phyloP scores from a whole-genome alignment of 768 basidiomycete genomes.

The Macrolepiota dolichaula region DNA sequence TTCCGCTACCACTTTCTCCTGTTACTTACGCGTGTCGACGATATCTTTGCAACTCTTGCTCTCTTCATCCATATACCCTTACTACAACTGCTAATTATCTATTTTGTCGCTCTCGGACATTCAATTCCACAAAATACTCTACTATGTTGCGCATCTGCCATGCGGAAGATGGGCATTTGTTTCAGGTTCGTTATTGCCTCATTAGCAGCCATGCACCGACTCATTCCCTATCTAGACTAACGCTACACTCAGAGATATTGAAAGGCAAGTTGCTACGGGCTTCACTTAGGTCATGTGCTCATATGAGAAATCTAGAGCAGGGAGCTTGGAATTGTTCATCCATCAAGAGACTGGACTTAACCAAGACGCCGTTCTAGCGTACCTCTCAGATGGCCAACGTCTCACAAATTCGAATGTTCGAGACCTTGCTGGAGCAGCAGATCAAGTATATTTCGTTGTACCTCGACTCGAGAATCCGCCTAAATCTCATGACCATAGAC shows the following conservation, averaged over 20 bases:
- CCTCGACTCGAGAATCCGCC: not conserved
- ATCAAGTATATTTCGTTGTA: constrained; percentile 51
- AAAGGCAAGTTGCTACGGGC: constrained; percentile 38
- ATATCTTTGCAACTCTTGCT: not conserved
- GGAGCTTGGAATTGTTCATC: constrained; percentile 69
- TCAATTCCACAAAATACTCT: not conserved
- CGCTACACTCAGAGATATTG: constrained; percentile 71
- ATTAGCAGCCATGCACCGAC: not conserved
- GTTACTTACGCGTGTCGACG: not conserved
- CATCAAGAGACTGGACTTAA: constrained; percentile 71
- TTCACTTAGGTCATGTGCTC: constrained; percentile 2
- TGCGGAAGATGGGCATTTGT: constrained; percentile 61
- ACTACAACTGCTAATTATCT: constrained; percentile 5
- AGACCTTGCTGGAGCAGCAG: constrained; percentile 70
- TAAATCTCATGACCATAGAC: constrained; percentile 33
- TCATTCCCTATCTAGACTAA: constrained; percentile 42
- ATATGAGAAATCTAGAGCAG: constrained; percentile 37
- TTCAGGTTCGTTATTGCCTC: constrained; percentile 40
- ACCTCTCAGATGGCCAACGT: constrained; percentile 76
- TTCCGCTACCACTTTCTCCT: not conserved
- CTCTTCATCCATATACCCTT: constrained; percentile 3
- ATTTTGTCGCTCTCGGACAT: not conserved
- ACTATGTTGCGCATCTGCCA: constrained; percentile 62
- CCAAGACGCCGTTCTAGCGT: constrained; percentile 68
- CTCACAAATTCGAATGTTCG: constrained; percentile 68